Conservation (phyloP, 1,284 basidiomycete genomes). For the Leccinum angustisporum region DNA sequence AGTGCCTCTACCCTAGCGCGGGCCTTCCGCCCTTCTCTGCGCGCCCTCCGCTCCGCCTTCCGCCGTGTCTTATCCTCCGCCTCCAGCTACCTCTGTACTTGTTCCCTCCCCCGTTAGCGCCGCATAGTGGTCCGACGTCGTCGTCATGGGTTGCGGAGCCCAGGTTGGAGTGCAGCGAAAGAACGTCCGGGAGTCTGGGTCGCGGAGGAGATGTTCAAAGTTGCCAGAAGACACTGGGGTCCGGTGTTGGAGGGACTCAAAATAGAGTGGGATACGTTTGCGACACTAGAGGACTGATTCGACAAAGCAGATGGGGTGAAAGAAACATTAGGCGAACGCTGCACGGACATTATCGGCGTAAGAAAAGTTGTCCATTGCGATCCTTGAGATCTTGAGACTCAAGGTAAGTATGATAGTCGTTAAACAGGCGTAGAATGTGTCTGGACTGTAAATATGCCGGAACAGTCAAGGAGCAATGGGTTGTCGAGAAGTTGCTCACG, state of each 20-base stretch:
- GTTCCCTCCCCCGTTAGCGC: conserved; percentile 34
- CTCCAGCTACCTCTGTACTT: conserved; percentile 17
- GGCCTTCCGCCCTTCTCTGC: conserved; percentile 47
- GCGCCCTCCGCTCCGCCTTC: conserved; percentile 49
- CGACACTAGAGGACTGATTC: conserved; percentile 1
- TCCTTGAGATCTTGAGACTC: too few species aligned
- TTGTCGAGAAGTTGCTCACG: conserved; percentile 80
- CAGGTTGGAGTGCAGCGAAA: conserved; percentile 66
- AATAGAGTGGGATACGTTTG: conserved; percentile 23
- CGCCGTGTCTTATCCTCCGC: conserved; percentile 43
- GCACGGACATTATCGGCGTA: too few species aligned
- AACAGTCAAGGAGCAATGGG: conserved; percentile 60
- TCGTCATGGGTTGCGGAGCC: conserved; percentile 38
- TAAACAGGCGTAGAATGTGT: too few species aligned
- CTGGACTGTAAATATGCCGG: conserved; percentile 59
- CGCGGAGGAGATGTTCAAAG: conserved; percentile 56
- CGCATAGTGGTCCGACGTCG: conserved; percentile 36
- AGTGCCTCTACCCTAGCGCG: conserved; percentile 42
- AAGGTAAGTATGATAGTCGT: too few species aligned
- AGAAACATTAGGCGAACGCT: too few species aligned
- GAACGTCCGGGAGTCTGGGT: conserved; percentile 50
- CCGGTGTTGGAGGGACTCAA: conserved; percentile 23
- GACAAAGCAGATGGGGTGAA: conserved; percentile 10
- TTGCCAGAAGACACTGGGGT: conserved; percentile 45
- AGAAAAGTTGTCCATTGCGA: too few species aligned